Base-by-base conservation (phyloP, 108 stramenopile species). In the Chaetoceros muelleri region DNA sequence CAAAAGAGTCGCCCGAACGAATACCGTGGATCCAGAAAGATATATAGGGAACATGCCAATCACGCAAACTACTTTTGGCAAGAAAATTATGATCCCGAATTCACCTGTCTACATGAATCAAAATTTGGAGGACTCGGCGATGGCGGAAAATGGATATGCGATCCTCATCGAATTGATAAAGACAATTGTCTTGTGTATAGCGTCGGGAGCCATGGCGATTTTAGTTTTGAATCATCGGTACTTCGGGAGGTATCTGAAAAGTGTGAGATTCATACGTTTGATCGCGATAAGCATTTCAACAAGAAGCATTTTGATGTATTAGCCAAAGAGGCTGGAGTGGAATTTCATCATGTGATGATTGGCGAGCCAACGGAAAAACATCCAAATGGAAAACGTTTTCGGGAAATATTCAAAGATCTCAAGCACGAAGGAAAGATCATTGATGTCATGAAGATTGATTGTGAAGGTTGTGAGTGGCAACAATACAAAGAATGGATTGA, bases 221-320 rank as follows among this genome's bases (percentile, higher is more conserved):
- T 71, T 26, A 52, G 40, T 0, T 70, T 70, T 47, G 68, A 76
- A 46, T 57, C 51, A 25, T 58, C 46, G 0, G 30, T 78, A 18
- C 55, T 29, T 20, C n/a, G 17, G 2, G 24, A 55, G 2, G 30
- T 58, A 10, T 48, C 44, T 46, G 47, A 47, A 30, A 26, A 18
- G 13, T 82, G 81, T 55, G 79, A 85, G 53, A 78, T 85, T 46
- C 83, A 85, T 50, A 65, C 68, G 31, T 85, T 85, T 61, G 78
- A 71, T 53, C 72, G 72, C 18, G 60, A 62, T 28, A 46, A 58
- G 21, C 57, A 30, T 10, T 48, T 27, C 24, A 48, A 69, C 19
- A 53, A 64, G 24, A 24, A 63, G 28, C 30, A 61, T 23, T 73
- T 44, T 58, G 80, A 85, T 57, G 52, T 49, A 48, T 85, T 78